Base-by-base conservation (phyloP, 129 eudicot species). In the Chrysanthemum lavandulifolium region DNA sequence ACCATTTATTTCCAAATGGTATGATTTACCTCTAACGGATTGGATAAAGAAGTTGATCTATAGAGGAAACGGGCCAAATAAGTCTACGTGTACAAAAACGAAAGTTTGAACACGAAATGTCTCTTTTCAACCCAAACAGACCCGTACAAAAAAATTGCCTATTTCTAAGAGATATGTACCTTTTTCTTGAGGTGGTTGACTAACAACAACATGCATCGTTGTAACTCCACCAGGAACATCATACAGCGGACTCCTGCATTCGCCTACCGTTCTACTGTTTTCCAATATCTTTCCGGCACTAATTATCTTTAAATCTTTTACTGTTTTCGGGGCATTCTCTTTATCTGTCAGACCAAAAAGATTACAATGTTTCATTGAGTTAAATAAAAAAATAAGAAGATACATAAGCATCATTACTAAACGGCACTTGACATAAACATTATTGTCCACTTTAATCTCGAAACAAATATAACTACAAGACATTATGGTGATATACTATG, bases 131-230 rank as follows among this genome's bases (percentile, higher is more conserved):
- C 10, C 47, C 47, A 40, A 40, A 40, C 47, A 6, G 47, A 6
- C 47, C 10, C 47, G 2, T 7, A 40, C 45, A 40, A 6, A 40
- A 40, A 40, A 40, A 40, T 3, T 36, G 6, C 18, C 5, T 19
- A 12, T 56, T 49, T 62, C 36, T 48, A 21, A 52, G 54, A 6
- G 21, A 11, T 5, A 19, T 9, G 40, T 76, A 88, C 94, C 94
- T 84, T 87, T 87, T 72, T 82, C 97, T 71, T 61, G 78, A 64
- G 86, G 78, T 19, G 91, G 86, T 71, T 87, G 91, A 61, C 87
- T 87, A 73, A 91, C 88, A 14, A 91, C 87, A 61, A 91, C 97
- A 67, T 91, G 97, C 97, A 91, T 91, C 49, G 95, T 90, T 43
- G 86, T 87, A 73, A 91, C 89, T 69, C 91, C 95, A 49, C 91